Percentiles rank a stretch among this genome's conserved stretches.
These are phyloP conservation scores for Ogataea polymorpha DNA, from an alignment of 805 yeast species.

Conservation along the genomic window DNA sequence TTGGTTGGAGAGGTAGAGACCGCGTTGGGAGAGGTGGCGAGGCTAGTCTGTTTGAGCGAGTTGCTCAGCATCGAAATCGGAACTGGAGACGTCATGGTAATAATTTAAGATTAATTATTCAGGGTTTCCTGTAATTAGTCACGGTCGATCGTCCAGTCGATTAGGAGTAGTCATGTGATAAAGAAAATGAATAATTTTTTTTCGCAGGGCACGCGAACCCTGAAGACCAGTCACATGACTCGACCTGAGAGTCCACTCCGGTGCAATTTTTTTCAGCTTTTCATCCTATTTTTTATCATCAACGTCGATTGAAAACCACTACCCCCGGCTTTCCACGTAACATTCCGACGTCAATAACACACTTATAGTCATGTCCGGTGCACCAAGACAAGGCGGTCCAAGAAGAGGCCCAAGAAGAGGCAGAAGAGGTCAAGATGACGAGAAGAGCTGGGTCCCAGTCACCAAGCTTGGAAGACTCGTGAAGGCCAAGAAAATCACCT, in stretches of 20 bases:
- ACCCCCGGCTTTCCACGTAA: constrained; percentile 71
- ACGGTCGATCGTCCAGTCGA: constrained; percentile 12
- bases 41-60: constrained; percentile 48
- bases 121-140: constrained; percentile 8
- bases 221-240: neutral
- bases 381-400: constrained; percentile 49
- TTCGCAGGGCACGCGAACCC: constrained; percentile 3
- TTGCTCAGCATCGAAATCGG: constrained; percentile 55
- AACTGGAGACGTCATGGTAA: constrained; percentile 61
- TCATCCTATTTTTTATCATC: constrained; percentile 3
- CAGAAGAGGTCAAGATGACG: constrained; percentile 83
- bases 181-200: neutral
- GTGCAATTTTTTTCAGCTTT: neutral
- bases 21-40: constrained; percentile 58
- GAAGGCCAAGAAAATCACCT: constrained; percentile 95
- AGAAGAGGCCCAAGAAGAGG: constrained; percentile 56
- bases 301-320: constrained; percentile 64
- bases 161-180: constrained; percentile 5
- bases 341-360: constrained; percentile 48
- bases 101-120: constrained; percentile 2
- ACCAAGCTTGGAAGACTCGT: constrained; percentile 99
- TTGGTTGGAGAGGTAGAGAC: constrained; percentile 80
- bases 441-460: constrained; percentile 99
- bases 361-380: constrained; percentile 40
- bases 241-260: neutral